phyloP scores from a whole-genome alignment of 495 filamentous ascomycete species.

The Trichoderma asperelloides region DNA sequence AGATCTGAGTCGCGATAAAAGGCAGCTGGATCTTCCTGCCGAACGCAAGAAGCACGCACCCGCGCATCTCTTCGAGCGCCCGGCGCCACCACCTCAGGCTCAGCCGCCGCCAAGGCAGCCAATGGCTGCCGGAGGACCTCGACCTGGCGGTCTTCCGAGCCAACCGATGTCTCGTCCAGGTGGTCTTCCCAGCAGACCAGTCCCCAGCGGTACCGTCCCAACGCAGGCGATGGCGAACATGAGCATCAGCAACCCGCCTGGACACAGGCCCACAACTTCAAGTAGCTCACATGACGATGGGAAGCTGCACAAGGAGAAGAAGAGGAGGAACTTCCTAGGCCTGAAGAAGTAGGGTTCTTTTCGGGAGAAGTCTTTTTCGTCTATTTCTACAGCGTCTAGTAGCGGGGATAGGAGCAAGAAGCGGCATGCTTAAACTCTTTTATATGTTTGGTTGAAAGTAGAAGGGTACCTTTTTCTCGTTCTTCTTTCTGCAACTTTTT shows the following conservation, averaged over 20 bases:
- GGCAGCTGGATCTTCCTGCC: slow-evolving; percentile 67
- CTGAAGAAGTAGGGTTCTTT: slow-evolving; percentile 41
- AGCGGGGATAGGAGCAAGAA: background rate
- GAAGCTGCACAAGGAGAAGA: slow-evolving; percentile 54
- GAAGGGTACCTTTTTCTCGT: background rate
- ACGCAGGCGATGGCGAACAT: slow-evolving; percentile 50
- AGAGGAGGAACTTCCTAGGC: slow-evolving; percentile 71
- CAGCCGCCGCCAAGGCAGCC: slow-evolving; percentile 11
- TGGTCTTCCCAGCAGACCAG: slow-evolving; percentile 12
- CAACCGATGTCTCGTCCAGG: background rate
- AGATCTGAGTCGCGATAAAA: slow-evolving; percentile 65
- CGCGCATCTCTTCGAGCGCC: slow-evolving; percentile 74
- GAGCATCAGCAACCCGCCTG: slow-evolving; percentile 34
- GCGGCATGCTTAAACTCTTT: background rate
- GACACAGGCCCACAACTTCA: slow-evolving; percentile 10
- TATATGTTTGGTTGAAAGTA: background rate
- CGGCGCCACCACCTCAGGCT: slow-evolving; percentile 27
- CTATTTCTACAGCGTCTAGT: background rate
- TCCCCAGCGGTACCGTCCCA: slow-evolving; percentile 31
- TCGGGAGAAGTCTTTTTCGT: background rate
- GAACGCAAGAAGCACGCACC: slow-evolving; percentile 76
- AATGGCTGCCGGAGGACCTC: background rate
- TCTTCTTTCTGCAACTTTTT: background rate
- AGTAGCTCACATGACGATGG: slow-evolving; percentile 25
- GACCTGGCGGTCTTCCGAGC: background rate